Percentiles rank a stretch among this genome's conserved stretches.
These are phyloP conservation scores for Epicoccum nigrum DNA, from an alignment of 2,329 filamentous ascomycete genomes.

Conservation along the genomic window DNA sequence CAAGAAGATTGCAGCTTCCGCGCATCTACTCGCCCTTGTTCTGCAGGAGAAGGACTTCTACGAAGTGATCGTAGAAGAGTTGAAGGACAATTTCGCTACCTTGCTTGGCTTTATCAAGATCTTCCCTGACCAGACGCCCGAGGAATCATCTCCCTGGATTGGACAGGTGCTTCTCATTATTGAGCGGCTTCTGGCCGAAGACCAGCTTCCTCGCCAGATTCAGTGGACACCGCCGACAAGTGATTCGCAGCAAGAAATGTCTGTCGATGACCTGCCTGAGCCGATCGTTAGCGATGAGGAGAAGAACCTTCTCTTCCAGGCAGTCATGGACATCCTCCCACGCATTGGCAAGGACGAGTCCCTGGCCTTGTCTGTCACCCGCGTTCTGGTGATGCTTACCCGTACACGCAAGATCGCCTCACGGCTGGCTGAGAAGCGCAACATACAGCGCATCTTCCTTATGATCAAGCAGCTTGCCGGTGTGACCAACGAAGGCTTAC, in stretches of 20 bases:
- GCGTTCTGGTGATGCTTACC: constrained; percentile 87
- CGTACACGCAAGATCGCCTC: constrained; percentile 76
- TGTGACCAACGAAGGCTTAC: constrained; percentile 75
- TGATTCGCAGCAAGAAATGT: constrained; percentile 55
- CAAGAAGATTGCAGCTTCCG: constrained; percentile 85
- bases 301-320: constrained; percentile 73
- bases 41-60: constrained; percentile 86
- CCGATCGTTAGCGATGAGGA: constrained; percentile 68
- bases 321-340: constrained; percentile 82
- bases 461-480: constrained; percentile 93
- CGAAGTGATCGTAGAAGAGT: constrained; percentile 71
- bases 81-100: constrained; percentile 77
- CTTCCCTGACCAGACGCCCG: constrained; percentile 67
- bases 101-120: constrained; percentile 82
- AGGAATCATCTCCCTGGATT: constrained; percentile 90
- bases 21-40: constrained; percentile 86
- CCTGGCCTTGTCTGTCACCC: constrained; percentile 80
- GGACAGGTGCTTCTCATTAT: constrained; percentile 88
- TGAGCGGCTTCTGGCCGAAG: constrained; percentile 87
- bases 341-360: constrained; percentile 86
- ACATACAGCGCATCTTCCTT: constrained; percentile 86
- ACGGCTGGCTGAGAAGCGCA: constrained; percentile 82
- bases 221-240: constrained; percentile 68
- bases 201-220: constrained; percentile 78
- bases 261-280: constrained; percentile 66